Evolutionary conservation across 768 basidiomycete species (phyloP).

Genomic region (Symmetrospora coprosmae): DNA sequence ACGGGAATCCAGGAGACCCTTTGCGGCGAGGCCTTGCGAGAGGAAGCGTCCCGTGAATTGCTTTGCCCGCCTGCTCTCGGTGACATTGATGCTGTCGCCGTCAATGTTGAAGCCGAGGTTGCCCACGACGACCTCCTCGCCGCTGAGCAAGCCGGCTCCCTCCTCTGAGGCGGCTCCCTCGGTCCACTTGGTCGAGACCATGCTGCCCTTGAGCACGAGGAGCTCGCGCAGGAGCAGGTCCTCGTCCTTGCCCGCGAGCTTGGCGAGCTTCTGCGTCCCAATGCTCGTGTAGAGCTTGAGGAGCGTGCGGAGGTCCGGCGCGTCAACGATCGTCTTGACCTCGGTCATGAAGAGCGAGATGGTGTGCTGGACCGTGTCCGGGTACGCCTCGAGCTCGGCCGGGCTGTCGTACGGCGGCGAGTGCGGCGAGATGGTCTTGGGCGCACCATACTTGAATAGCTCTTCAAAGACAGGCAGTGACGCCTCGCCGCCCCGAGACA

Average conservation of each 20-base stretch:
- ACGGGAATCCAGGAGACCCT: slow-evolving; percentile 12
- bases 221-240: slow-evolving; percentile 90
- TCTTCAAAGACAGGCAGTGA: slow-evolving; percentile 71
- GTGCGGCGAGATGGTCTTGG: slow-evolving; percentile 90
- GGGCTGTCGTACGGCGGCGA: slow-evolving; percentile 68
- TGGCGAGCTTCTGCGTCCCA: slow-evolving; percentile 76
- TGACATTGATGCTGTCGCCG: slow-evolving; percentile 9
- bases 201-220: slow-evolving; percentile 87
- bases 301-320: slow-evolving; percentile 77
- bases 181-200: slow-evolving; percentile 55
- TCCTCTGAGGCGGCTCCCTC: slow-evolving; percentile 32
- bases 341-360: slow-evolving; percentile 70
- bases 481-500: slow-evolving; percentile 63
- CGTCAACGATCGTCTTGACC: slow-evolving; percentile 57
- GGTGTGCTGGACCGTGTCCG: slow-evolving; percentile 63
- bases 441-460: slow-evolving; percentile 84
- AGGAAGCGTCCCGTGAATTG: slow-evolving; percentile 16
- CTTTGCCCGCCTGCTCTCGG: slow-evolving; percentile 12
- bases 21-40: slow-evolving; percentile 5
- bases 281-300: slow-evolving; percentile 89
- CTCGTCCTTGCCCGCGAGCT: slow-evolving; percentile 80
- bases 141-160: slow-evolving; percentile 50
- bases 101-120: slow-evolving; percentile 93
- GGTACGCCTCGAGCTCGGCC: slow-evolving; percentile 40
- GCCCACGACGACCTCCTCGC: slow-evolving; percentile 72